These are phyloP conservation scores for Oleoguttula mirabilis DNA, from an alignment of 495 filamentous ascomycete species.

Conservation along the genomic window DNA sequence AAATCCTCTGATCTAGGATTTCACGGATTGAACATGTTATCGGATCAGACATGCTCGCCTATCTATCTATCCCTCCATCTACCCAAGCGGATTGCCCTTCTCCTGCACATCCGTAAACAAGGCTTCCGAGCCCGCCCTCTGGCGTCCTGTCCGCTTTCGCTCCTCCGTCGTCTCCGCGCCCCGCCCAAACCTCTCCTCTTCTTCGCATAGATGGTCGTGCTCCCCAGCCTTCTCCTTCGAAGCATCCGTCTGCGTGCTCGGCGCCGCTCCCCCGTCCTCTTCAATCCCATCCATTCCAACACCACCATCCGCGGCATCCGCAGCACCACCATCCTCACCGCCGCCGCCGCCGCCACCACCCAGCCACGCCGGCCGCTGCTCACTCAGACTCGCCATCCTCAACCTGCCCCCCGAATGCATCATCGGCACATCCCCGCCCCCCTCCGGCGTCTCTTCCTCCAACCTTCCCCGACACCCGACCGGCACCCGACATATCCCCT, in stretches of 20 bases:
- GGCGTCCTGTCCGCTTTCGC: too few relatives aligned
- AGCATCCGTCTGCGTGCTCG: neutral
- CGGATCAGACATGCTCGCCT: neutral
- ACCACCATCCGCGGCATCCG: neutral
- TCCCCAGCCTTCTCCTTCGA: constrained; percentile 9
- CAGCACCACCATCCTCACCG: neutral
- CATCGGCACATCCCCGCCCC: constrained; percentile 16
- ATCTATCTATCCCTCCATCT: neutral
- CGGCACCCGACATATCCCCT: constrained; percentile 48
- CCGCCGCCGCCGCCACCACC: too few relatives aligned
- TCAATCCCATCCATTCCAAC: neutral
- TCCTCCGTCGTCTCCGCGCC: too few relatives aligned
- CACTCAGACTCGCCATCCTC: constrained; percentile 19
- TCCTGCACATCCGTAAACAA: constrained; percentile 17
- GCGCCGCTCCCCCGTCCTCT: neutral
- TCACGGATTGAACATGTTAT: neutral
- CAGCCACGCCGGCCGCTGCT: neutral
- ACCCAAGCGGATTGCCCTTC: constrained; percentile 18
- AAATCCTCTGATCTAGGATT: neutral
- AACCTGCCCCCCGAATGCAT: constrained; percentile 14
- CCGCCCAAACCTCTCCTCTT: constrained; percentile 5
- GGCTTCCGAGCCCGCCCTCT: neutral
- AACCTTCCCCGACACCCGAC: constrained; percentile 44
- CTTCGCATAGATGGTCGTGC: constrained; percentile 8
- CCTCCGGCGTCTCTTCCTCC: constrained; percentile 10